These are phyloP conservation scores for Corymbia calophylla DNA, from an alignment of 441 rosid species.

Conservation along the genomic window DNA sequence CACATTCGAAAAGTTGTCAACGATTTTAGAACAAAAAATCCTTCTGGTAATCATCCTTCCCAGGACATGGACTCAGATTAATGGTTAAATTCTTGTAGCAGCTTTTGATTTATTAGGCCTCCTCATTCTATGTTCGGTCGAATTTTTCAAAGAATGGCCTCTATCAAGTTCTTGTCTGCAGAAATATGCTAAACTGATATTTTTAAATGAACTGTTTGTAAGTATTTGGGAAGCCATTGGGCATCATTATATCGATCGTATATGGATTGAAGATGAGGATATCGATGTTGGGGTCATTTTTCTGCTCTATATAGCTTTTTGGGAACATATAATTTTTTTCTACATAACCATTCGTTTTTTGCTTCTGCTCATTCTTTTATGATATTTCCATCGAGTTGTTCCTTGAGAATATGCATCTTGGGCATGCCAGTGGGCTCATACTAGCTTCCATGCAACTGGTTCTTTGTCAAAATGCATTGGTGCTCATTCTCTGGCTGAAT, in stretches of 20 bases:
- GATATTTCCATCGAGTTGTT: not conserved
- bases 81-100: not conserved
- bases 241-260: not conserved
- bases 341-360: not conserved
- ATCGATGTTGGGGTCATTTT: not conserved
- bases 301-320: not conserved
- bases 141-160: not conserved
- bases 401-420: not conserved
- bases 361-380: not conserved
- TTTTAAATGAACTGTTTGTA: not conserved
- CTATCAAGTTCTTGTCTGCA: not conserved
- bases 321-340: not conserved
- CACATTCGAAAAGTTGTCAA: constrained; percentile 48
- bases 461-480: not conserved
- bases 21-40: constrained; percentile 22
- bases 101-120: not conserved
- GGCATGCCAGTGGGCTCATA: not conserved
- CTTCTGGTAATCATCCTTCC: not conserved
- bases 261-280: not conserved
- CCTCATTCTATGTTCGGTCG: not conserved
- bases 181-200: not conserved
- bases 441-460: not conserved
- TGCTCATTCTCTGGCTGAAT: not conserved
- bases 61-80: constrained; percentile 2
- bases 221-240: not conserved